These are phyloP conservation scores for Theobroma cacao DNA, from an alignment of 345 rosid species.

Conservation along the genomic window DNA sequence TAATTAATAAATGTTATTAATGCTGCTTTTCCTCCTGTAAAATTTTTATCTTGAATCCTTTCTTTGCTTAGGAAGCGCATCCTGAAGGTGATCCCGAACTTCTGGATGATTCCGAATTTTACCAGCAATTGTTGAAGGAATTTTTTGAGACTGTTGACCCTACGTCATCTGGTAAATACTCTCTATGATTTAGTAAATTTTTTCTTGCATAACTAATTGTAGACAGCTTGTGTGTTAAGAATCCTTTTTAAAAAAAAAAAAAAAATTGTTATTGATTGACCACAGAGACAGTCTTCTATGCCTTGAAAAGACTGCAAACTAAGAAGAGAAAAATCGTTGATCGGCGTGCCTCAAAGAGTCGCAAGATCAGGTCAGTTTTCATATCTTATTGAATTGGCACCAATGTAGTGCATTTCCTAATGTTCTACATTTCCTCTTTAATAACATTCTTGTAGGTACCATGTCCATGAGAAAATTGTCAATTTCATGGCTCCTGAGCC, in stretches of 20 bases:
- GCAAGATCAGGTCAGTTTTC: constrained; percentile 66
- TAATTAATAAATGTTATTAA: not conserved
- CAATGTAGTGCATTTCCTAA: not conserved
- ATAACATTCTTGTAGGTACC: constrained; percentile 43
- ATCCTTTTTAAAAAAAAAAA: not conserved
- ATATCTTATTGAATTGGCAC: not conserved
- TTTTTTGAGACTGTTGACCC: constrained; percentile 80
- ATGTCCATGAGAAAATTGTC: constrained; percentile 75
- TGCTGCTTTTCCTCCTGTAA: not conserved
- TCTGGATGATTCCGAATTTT: constrained; percentile 82
- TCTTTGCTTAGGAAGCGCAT: constrained; percentile 43
- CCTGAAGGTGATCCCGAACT: constrained; percentile 84
- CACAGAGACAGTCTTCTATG: constrained; percentile 72
- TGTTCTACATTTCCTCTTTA: not conserved
- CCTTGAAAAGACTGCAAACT: constrained; percentile 60
- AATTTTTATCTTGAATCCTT: not conserved
- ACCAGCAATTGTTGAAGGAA: constrained; percentile 80
- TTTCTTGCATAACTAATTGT: not conserved
- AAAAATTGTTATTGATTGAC: constrained; percentile 12
- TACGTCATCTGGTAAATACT: constrained; percentile 51
- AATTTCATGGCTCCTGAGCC: constrained; percentile 85
- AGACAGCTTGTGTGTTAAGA: not conserved
- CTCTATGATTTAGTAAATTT: not conserved
- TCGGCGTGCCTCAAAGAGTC: constrained; percentile 84
- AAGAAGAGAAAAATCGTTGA: constrained; percentile 91